Base-by-base conservation (phyloP, 805 yeast species). In the Wickerhamomyces bovis region DNA sequence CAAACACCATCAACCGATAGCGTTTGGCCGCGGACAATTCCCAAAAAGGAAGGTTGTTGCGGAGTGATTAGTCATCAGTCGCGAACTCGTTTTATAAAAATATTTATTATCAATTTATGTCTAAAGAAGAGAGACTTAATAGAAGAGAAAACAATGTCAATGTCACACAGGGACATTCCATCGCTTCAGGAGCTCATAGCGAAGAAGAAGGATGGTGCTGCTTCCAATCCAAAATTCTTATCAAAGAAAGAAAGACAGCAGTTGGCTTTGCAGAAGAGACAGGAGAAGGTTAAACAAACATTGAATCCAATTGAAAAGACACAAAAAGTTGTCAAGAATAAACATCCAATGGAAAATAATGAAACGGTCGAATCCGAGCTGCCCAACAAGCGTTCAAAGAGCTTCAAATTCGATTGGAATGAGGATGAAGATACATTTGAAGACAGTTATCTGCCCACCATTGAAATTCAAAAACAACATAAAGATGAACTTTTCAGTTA, bases 321-420 rank as follows among this genome's bases (percentile, higher is more conserved):
- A 19, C 44, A 25, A 12, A 10, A n/a, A 25, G 38, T 19, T 45
- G 22, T 31, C 33, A 21, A 36, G 42, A 44, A n/a, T n/a, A n/a
- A 40, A 39, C 36, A 2, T 3, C 41, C 6, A 18, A 33, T 33
- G 42, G 2, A 40, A 38, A 30, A 43, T 10, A 35, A 44, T 43
- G 28, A 39, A 25, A 43, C 38, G n/a, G 15, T 39, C 11, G 41
- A 44, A 16, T n/a, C n/a, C n/a, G n/a, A n/a, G n/a, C 18, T 16
- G 12, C 20, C 36, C 18, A 33, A n/a, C 12, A 33, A 33, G 20
- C 36, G 36, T n/a, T 42, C 44, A n/a, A 49, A 52, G 42, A 75
- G 73, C 53, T 86, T 84, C 63, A 69, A 71, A 10, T 86, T 87
- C 62, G 83, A 76, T 12, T 88, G 96, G 95, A 73, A 74, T 48